A percentile compares a stretch with the other conserved stretches of the same genome.
phyloP scores from a whole-genome alignment of 495 filamentous ascomycete species.

The Immersiella caudata region DNA sequence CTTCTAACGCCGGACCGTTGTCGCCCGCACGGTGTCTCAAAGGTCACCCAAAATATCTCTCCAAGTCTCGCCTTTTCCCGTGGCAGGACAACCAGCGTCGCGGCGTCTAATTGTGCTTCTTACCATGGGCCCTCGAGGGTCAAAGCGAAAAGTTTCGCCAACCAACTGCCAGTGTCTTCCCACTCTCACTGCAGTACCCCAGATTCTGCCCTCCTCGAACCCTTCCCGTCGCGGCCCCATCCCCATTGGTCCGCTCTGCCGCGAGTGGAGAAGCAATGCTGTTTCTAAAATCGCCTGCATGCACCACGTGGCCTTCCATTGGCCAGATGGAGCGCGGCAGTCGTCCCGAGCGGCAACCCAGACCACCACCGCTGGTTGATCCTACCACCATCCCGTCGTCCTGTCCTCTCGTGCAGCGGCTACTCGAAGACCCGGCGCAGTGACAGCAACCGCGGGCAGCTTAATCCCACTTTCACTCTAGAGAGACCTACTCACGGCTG shows the following conservation, averaged over 20 bases:
- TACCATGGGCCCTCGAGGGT: not conserved
- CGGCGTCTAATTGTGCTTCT: not conserved
- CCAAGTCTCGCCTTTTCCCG: not conserved
- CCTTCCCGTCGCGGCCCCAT: not conserved
- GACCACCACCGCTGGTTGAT: not conserved
- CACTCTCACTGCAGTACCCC: not conserved
- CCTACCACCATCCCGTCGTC: not conserved
- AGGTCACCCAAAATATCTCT: not conserved
- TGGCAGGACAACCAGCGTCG: not conserved
- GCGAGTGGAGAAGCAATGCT: not conserved
- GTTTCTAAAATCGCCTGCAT: conserved; percentile 9
- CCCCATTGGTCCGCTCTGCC: conserved; percentile 1
- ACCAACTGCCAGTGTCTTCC: not conserved
- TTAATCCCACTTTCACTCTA: not conserved
- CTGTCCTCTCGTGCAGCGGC: conserved; percentile 11
- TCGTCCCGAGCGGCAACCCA: not conserved
- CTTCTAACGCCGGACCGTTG: not conserved
- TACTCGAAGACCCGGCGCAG: conserved; percentile 4
- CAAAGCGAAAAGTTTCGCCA: not conserved
- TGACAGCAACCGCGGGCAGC: not conserved
- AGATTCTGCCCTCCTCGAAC: not conserved
- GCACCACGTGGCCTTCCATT: not conserved
- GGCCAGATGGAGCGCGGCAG: not conserved
- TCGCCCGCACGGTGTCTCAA: too few relatives aligned
- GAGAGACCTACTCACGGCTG: not conserved